phyloP scores from a whole-genome alignment of 2,329 filamentous ascomycete genomes.

The Metarhizium brunneum region DNA sequence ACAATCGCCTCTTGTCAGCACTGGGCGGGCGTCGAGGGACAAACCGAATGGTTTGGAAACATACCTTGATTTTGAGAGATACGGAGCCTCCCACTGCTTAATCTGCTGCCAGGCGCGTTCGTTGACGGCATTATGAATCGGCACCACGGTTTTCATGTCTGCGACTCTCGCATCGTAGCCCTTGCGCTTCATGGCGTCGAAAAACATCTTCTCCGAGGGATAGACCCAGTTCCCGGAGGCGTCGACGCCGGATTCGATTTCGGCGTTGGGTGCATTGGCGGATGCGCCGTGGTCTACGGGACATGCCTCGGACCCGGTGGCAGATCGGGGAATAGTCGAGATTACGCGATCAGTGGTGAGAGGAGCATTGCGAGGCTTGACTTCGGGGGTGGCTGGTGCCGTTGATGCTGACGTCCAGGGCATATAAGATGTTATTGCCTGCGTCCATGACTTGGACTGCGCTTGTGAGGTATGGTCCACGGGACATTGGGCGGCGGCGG shows the following conservation, averaged over 20 bases:
- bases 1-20: neutral
- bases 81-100: constrained; percentile 73
- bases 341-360: constrained; percentile 64
- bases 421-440: constrained; percentile 31
- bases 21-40: constrained; percentile 2
- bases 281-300: constrained; percentile 31
- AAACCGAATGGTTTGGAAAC: constrained; percentile 9
- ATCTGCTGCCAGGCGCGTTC: constrained; percentile 94
- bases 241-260: constrained; percentile 67
- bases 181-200: constrained; percentile 92
- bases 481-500: constrained; percentile 15
- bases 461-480: constrained; percentile 21
- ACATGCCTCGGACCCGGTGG: constrained; percentile 23
- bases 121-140: constrained; percentile 97
- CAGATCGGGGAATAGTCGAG: constrained; percentile 67
- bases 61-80: constrained; percentile 46
- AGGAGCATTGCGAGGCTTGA: constrained; percentile 9
- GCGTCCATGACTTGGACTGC: constrained; percentile 31
- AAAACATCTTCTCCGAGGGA: constrained; percentile 94
- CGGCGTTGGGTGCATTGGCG: constrained; percentile 69
- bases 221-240: constrained; percentile 90
- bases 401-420: constrained; percentile 28
- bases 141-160: constrained; percentile 88
- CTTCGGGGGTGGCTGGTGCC: constrained; percentile 8
- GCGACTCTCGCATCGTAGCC: constrained; percentile 59